Base-by-base conservation (phyloP, 306 rosid species). In the Vigna mungo region DNA sequence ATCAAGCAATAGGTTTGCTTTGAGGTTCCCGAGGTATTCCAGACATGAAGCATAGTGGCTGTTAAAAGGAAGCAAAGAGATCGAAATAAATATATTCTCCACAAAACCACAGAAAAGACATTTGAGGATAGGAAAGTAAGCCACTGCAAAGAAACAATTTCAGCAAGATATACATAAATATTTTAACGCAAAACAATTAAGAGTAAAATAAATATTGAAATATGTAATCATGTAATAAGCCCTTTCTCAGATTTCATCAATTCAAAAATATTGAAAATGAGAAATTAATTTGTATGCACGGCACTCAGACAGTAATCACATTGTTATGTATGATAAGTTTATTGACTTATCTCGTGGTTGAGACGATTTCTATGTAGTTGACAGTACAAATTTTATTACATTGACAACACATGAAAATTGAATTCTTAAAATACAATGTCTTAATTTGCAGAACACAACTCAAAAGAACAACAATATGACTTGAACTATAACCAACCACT, bases 11-110 rank as follows among this genome's bases (percentile, higher is more conserved):
- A 96, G 72, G 75, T 87, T 93, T 44, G 98, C 90, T 85, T 91
- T 96, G 77, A 96, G 98, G 87, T 89, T 96, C 80, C 90, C 97
- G 7, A 96, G 98, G 87, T 96, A 96, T 58, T 91, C 97, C 87
- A 96, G 82, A 82, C 99, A 96, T 21, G 99, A 93, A 10, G 99
- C 99, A 84, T 96, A 96, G 78, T 78, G 98, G 89, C 99, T 96
- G 85, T 87, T 80, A 80, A 76, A 78, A 77, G 73, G 76, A 34
- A 56, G 66, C 76, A 71, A 53, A 41, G n/a, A 72, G 13, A 71
- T 77, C 46, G 53, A 21, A 58, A 63, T 37, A 15, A 62, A 32
- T n/a, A 62, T 17, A 60, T 7, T 61, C 14, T 17, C 25, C 44
- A 36, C 2, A 80, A 21, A 48, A 8, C 18, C 10, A 23, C 6